Conservation (phyloP, 441 rosid genomes). For the Rhodomyrtus psidioides region DNA sequence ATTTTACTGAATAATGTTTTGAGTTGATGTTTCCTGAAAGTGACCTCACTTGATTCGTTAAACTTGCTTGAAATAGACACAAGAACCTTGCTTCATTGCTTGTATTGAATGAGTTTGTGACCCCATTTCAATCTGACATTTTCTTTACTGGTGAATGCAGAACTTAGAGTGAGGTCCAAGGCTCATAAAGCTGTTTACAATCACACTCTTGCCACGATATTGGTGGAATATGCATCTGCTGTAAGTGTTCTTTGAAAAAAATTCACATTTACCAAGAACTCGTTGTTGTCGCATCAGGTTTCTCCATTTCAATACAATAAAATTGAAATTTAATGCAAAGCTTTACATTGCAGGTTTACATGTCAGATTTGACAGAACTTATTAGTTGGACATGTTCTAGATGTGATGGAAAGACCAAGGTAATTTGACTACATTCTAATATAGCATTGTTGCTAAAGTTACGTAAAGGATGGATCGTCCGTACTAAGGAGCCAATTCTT, state of each 20-base stretch:
- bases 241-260: neutral
- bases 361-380: conserved; percentile 8
- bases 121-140: neutral
- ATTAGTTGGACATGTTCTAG: conserved; percentile 12
- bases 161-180: neutral
- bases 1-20: neutral
- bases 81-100: neutral
- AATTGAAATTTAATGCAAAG: neutral
- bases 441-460: neutral
- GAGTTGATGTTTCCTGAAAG: neutral
- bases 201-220: conserved; percentile 9
- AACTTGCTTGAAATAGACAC: neutral
- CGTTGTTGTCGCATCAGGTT: neutral
- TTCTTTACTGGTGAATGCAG: neutral
- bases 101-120: neutral
- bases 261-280: neutral
- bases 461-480: neutral
- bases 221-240: conserved; percentile 14
- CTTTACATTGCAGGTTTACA: conserved; percentile 4
- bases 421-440: neutral
- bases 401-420: conserved; percentile 6
- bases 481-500: neutral
- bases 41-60: neutral
- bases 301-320: neutral
- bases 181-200: neutral